These are phyloP conservation scores for Millerozyma miso DNA, from an alignment of 805 yeast genomes.

Conservation along the genomic window DNA sequence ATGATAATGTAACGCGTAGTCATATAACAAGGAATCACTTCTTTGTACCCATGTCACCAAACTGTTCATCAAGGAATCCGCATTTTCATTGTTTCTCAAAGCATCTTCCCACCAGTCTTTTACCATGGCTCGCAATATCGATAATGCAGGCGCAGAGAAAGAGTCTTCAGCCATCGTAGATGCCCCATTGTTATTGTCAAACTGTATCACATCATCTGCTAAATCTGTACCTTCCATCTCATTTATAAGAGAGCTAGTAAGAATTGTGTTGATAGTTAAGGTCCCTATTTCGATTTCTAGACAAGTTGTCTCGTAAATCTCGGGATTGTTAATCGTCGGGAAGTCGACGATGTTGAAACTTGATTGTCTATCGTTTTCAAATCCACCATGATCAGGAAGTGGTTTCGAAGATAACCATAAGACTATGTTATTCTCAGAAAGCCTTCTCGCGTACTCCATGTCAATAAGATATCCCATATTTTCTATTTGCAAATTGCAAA, in stretches of 20 bases:
- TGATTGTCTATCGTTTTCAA: slow-evolving; percentile 55
- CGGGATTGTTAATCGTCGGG: slow-evolving; percentile 72
- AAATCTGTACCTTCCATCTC: slow-evolving; percentile 85
- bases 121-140: slow-evolving; percentile 67
- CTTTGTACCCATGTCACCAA: slow-evolving; percentile 85
- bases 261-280: slow-evolving; percentile 77
- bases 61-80: slow-evolving; percentile 78
- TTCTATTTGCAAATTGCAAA: slow-evolving; percentile 79
- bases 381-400: slow-evolving; percentile 80
- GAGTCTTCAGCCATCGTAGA: slow-evolving; percentile 73
- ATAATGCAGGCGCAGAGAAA: slow-evolving; percentile 70
- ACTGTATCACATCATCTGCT: slow-evolving; percentile 43
- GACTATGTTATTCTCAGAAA: slow-evolving; percentile 60
- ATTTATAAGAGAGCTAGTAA: slow-evolving; percentile 77
- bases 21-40: slow-evolving; percentile 68
- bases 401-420: slow-evolving; percentile 93
- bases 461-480: slow-evolving; percentile 79
- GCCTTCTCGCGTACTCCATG: slow-evolving; percentile 76
- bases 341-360: slow-evolving; percentile 60
- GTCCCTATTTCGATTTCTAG: slow-evolving; percentile 78
- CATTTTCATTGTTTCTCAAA: slow-evolving; percentile 56
- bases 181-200: slow-evolving; percentile 37
- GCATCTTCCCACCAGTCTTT: slow-evolving; percentile 96
- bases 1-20: slow-evolving; percentile 77
- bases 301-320: slow-evolving; percentile 71